Evolutionary conservation across 768 basidiomycete species (phyloP), one percentile per base, ranked within the genome.

Genomic region (Lactarius evosmus): DNA sequence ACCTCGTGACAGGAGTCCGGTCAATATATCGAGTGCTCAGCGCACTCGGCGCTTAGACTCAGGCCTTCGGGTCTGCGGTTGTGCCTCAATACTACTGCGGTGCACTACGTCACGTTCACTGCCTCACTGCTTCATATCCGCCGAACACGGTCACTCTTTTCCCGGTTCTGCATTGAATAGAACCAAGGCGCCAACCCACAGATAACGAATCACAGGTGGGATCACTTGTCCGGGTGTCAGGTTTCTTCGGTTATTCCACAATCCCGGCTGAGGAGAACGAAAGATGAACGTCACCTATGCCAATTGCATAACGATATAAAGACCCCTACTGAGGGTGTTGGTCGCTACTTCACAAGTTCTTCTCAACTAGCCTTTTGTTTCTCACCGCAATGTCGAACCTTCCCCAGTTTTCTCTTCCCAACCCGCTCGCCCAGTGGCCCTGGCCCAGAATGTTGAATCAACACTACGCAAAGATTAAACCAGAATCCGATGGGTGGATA

Each of bases 361-460:
- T 29, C 34, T 54, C 19, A 46, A 16, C 46, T 3, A 25, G 7
- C 14, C n/a, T 33, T 41, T 2, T 3, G 22, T 49, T 41, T 38
- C 16, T 11, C 32, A 7, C 11, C 52, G 2, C 8, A 53, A 63
- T 63, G 63, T 60, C 58, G 19, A 25, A 16, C 41, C 51, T 34
- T 44, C 51, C 56, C 25, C 57, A 60, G 36, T 54, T 49, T 27
- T 36, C 34, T 38, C 71, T 81, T 41, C 80, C 80, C 9, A 70
- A 78, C n/a, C 76, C 75, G 3, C 73, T 82, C 44, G 65, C 65
- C 30, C 68, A 70, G 25, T 82, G 80, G 81, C 80, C 80, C 12
- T 82, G 78, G 79, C 69, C 68, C 7, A 76, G 80, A 7, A 63
- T 56, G 40, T 67, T 81, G 44, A 82, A 78, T 62, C 74, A 76